Evolutionary conservation across 177 flowering plant genomes (phyloP).

Genomic region (Telopea speciosissima): DNA sequence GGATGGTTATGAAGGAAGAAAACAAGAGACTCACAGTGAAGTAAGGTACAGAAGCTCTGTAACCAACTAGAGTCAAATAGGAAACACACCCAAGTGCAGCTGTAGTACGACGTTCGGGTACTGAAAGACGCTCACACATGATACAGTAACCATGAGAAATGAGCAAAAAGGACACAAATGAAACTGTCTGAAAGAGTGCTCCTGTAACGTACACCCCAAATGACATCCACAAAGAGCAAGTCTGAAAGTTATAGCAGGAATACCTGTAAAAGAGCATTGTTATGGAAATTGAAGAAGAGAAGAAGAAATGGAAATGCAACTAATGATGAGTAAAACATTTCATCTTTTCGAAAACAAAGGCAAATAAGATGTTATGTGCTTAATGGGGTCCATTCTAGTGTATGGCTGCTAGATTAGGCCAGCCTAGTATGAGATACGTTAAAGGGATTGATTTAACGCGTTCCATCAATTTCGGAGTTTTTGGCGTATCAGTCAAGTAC

Average conservation of each 20-base stretch:
- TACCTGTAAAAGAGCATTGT: constrained; percentile 52
- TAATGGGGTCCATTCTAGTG: too few species aligned
- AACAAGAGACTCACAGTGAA: constrained; percentile 57
- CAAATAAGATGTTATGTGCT: too few species aligned
- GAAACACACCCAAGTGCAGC: constrained; percentile 74
- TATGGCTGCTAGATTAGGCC: too few species aligned
- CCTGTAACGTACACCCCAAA: constrained; percentile 89
- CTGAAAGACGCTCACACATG: constrained; percentile 75
- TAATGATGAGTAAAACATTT: neutral
- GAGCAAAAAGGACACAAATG: constrained; percentile 71
- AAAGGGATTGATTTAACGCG: too few species aligned
- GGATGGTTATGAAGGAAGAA: neutral
- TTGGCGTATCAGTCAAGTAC: too few species aligned
- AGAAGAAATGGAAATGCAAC: neutral
- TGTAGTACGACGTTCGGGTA: constrained; percentile 66
- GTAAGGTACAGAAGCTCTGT: constrained; percentile 80
- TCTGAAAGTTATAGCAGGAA: constrained; percentile 63
- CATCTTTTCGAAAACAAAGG: neutral
- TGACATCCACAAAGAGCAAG: constrained; percentile 94
- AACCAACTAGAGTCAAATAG: constrained; percentile 81
- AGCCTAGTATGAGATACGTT: too few species aligned
- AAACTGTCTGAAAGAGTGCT: constrained; percentile 80
- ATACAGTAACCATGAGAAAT: constrained; percentile 92
- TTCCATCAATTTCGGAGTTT: too few species aligned
- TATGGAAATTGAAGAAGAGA: neutral